Base-by-base conservation (phyloP, 192 early-diverging fungal species). In the Funneliformis mosseae region DNA sequence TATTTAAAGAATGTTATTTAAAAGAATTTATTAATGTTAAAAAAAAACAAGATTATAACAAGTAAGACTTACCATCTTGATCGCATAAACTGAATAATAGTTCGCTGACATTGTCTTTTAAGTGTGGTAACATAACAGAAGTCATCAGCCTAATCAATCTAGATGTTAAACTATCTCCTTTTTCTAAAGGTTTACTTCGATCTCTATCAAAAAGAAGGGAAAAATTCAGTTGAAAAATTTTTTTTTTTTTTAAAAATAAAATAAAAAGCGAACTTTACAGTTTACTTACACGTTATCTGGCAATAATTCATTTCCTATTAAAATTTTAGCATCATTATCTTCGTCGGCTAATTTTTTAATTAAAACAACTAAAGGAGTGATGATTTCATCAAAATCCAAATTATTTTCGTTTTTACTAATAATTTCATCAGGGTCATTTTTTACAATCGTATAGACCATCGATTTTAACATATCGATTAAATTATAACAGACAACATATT, bases 131-230 rank as follows among this genome's bases (percentile, higher is more conserved):
- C 50, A 88, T 85, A 21, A 92, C 82, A 43, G 88, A 90, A 1
- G 94, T 93, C 91, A 96, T 92, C 28, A 91, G 78, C 38, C 90
- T 75, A 59, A 95, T 94, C 55, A 96, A 75, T 23, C 87, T 82
- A n/a, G 90, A 85, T 14, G 91, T 86, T 11, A 93, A 81, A n/a
- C 84, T 80, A 27, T 86, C 82, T 23, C 91, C 92, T 81, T 91
- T 87, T 70, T 92, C 89, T 28, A 96, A 84, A 27, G 91, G 90
- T 66, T 91, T 88, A 16, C 89, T 84, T 39, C 95, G 89, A 85
- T 96, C 94, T 63, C 92, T 93, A 81, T 42, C 4, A 68, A 60
- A 75, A 46, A 50, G 27, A n/a, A 67, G 67, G 38, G 25, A 80
- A 66, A 61, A 27, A 25, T 33, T 28, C 3, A 6, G 9, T 55